Base-by-base conservation (phyloP, 169 alveolate species). In the Plasmodium vivax region DNA sequence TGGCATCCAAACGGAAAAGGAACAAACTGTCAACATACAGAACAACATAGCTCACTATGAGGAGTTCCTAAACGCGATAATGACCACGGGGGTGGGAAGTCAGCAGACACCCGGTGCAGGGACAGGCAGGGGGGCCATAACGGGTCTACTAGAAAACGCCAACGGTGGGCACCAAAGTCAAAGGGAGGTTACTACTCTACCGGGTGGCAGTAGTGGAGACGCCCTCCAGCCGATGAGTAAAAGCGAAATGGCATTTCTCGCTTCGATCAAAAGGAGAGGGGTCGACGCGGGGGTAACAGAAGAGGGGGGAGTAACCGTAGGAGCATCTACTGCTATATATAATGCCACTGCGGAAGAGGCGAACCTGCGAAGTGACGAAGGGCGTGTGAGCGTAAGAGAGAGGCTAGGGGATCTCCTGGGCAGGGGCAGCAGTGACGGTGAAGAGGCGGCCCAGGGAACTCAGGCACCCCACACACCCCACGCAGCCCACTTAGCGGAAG, bases 61-160 rank as follows among this genome's bases (percentile, higher is more conserved):
- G 77, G 77, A 68, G 6, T 68, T 68, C 38, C 77, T 68, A 68
- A 68, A 68, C 32, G 77, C 77, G 43, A 68, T 68, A 68, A 68
- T 68, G 77, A 6, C 77, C 43, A 0, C 77, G 2, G 77, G 77
- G 77, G 77, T 68, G n/a, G 43, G 38, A 27, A 30, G 38, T 27
- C 36, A 68, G n/a, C 34, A 68, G 19, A 3, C 41, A 19, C 7
- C 41, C 43, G 43, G 1, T 27, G 43, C 32, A 9, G 43, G 19
- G 41, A 23, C 77, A 68, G 77, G n/a, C 32, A 68, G 34, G 38
- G 16, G 8, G 7, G 38, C 12, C 36, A 23, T 19, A 27, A 27
- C 77, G 8, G 34, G 16, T 27, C n/a, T 27, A 16, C 14, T 38
- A 68, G 38, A n/a, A 68, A 68, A 68, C 9, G 7, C 14, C 32